Percentiles rank a stretch among this genome's conserved stretches.
Conservation (phyloP, 2,329 filamentous ascomycete genomes). For the Aspergillus ochraceoroseus region DNA sequence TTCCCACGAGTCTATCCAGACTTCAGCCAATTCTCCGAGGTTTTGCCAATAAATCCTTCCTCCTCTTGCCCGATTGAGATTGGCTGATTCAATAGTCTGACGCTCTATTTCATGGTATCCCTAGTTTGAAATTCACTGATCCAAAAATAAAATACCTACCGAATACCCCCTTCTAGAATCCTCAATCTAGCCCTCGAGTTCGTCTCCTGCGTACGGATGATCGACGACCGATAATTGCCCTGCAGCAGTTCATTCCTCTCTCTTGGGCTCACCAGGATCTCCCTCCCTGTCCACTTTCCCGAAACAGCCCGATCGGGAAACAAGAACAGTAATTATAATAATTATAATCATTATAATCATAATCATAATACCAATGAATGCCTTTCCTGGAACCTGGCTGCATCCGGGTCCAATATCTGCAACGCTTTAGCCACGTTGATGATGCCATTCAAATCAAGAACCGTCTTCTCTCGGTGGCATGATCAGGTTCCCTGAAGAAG, state of each 20-base stretch:
- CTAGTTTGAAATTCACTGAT: constrained; percentile 8
- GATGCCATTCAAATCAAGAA: no score
- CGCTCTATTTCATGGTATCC: constrained; percentile 16
- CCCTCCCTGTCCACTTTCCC: constrained; percentile 8
- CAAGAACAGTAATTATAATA: background rate
- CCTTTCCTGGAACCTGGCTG: no score
- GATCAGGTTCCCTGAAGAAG: no score
- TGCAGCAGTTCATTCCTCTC: constrained; percentile 13
- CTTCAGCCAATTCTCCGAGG: constrained; percentile 21
- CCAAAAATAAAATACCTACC: no score
- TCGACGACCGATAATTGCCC: constrained; percentile 15
- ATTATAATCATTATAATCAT: no score
- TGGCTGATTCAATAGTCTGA: constrained; percentile 19
- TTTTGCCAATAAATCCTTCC: constrained; percentile 12
- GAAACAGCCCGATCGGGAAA: constrained; percentile 7
- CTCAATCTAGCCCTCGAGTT: background rate
- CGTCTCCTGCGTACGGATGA: constrained; percentile 12
- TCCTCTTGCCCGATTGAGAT: constrained; percentile 13
- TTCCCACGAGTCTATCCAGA: no score
- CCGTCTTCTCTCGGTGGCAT: no score
- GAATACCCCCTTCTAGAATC: no score
- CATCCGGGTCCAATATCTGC: no score
- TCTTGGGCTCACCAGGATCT: background rate
- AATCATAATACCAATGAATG: no score
- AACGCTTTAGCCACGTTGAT: no score